Percentiles rank a stretch among this genome's conserved stretches.
phyloP scores from a whole-genome alignment of 202 grass and related monocot genomes.

The Saccharum hybrid region DNA sequence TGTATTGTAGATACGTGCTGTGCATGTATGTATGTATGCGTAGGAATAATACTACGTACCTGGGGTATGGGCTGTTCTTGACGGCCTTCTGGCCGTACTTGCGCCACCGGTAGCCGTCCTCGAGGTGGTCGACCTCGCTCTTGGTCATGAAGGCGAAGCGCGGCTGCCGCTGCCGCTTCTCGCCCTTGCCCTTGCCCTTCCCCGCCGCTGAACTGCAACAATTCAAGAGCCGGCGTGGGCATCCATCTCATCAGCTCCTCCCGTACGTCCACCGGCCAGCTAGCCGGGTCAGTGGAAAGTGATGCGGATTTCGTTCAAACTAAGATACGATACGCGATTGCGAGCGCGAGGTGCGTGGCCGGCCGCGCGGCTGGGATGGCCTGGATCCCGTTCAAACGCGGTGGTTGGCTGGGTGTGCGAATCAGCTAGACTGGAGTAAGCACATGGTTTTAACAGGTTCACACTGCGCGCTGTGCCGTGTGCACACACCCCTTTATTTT shows the following conservation, averaged over 20 bases:
- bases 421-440: not conserved
- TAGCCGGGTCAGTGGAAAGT: conserved; percentile 15
- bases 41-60: conserved; percentile 29
- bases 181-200: conserved; percentile 62
- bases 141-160: conserved; percentile 94
- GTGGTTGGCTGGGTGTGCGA: conserved; percentile 24
- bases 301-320: conserved; percentile 49
- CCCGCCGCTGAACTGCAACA: conserved; percentile 36
- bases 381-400: conserved; percentile 48
- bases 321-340: not conserved
- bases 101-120: conserved; percentile 93
- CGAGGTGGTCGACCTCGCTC: conserved; percentile 91
- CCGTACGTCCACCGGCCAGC: not conserved
- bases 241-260: not conserved
- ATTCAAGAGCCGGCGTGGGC: not conserved
- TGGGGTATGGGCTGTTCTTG: conserved; percentile 93
- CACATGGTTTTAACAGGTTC: conserved; percentile 52
- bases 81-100: conserved; percentile 93
- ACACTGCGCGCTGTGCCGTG: conserved; percentile 6
- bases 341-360: conserved; percentile 1
- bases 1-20: no score
- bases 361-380: not conserved
- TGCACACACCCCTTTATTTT: not conserved
- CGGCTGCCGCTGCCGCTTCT: conserved; percentile 78
- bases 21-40: no score